phyloP scores from a whole-genome alignment of 2,329 filamentous ascomycete species.

The Paecilomyces niveus region DNA sequence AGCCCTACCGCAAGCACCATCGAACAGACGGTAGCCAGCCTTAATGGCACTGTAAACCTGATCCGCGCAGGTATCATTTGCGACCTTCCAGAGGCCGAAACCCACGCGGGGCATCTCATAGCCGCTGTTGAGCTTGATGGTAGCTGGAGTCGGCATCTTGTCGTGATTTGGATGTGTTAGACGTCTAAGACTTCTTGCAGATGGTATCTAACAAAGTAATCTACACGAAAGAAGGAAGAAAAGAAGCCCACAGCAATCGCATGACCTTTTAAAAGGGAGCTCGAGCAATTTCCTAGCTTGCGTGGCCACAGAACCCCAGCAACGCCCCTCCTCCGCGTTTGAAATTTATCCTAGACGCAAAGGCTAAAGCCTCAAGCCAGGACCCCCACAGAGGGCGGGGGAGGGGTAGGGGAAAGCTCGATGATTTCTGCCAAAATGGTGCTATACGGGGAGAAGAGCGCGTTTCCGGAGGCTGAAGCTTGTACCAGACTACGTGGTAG shows the following conservation, averaged over 20 bases:
- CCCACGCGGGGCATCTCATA: slow-evolving; percentile 35
- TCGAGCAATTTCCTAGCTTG: not conserved
- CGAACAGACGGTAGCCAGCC: slow-evolving; percentile 54
- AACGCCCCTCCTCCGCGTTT: not conserved
- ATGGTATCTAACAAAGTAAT: too few species aligned
- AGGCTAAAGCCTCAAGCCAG: slow-evolving; percentile 1
- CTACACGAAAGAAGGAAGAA: not conserved
- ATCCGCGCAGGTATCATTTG: slow-evolving; percentile 64
- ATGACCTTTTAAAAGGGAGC: not conserved
- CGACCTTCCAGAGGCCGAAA: slow-evolving; percentile 69
- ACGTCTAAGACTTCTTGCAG: not conserved
- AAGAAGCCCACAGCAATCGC: slow-evolving; percentile 6
- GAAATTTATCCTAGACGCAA: slow-evolving; percentile 4
- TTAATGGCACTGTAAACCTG: slow-evolving; percentile 68
- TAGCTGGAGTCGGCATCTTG: slow-evolving; percentile 5
- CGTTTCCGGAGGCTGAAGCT: not conserved
- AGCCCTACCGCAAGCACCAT: slow-evolving; percentile 51
- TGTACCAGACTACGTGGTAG: not conserved
- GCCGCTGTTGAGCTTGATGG: slow-evolving; percentile 20
- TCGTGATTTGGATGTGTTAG: not conserved
- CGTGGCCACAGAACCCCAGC: not conserved
- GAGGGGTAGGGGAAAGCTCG: not conserved
- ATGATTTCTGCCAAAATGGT: not conserved
- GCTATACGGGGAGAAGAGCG: not conserved
- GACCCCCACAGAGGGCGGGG: not conserved